Evolutionary conservation across 73 alveolate genomes (phyloP), one percentile per base, ranked within the genome.

Genomic region (Uronychia binucleata): DNA sequence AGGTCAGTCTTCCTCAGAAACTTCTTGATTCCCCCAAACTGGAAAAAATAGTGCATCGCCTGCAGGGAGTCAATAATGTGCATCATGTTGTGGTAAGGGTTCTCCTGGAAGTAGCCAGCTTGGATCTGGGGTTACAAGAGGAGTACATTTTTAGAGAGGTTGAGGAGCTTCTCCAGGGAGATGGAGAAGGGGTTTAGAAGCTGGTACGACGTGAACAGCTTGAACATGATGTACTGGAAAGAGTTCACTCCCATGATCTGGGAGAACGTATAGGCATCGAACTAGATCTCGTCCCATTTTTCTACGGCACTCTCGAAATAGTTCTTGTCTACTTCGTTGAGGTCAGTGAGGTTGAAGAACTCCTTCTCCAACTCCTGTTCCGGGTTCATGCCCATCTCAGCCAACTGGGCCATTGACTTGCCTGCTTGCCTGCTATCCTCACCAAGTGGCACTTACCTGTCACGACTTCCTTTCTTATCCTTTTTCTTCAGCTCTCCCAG

Each of bases 31-130:
- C 80, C 80, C 0, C 90, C 95, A 27, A 82, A 80, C 35, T 31
- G 46, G 74, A 82, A 77, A 1, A 90, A 75, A 74, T 79, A 90
- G 82, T 93, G 94, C 88, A 91, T 90, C 28, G 93, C 97, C 46
- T 93, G 94, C 19, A 93, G 74, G 25, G 97, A 84, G 60, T 93
- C 97, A 0, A 93, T 78, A 0, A 93, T 90, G 60, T 93, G 96
- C 0, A 57, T 57, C 31, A 57, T 74, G 75, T 87, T 90, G 75
- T 93, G 97, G 83, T 85, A 90, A 0, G 91, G 92, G 77, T 93
- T 93, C 34, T 90, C 94, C 27, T n/a, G 28, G 74, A 79, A 86
- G 67, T 93, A 93, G 30, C 97, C 97, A 28, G 76, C 83, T 81
- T 84, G 83, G 26, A 90, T 90, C 82, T 77, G 60, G 0, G 19